Base-by-base conservation (phyloP, 169 alveolate genomes). In the Cryptosporidium meleagridis region DNA sequence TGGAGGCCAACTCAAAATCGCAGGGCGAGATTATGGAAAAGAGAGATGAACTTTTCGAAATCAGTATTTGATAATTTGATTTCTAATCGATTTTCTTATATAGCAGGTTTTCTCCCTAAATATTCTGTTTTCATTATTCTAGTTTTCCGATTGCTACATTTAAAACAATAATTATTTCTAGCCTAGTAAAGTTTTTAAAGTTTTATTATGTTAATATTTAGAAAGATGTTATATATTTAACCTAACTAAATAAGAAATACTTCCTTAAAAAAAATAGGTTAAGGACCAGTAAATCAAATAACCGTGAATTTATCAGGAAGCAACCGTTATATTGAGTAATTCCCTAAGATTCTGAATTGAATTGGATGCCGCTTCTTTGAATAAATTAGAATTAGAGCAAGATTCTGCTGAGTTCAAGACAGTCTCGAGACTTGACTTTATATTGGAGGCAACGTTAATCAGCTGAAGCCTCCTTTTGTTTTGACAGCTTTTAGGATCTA, bases 11-110 rank as follows among this genome's bases (percentile, higher is more conserved):
- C 33, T 80, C 75, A 37, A 80, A 80, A 62, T 62, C 48, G 10
- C 89, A 80, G 16, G 68, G 68, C 14, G 89, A 80, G 52, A 80
- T 45, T 26, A 26, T 80, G 31, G 89, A 80, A 45, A 67, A 58
- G 59, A 33, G 89, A 80, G 89, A 80, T 18, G 75, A 59, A 14
- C 55, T 80, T 44, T 80, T 80, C 8, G 89, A 80, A 41, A 80
- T 80, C 6, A 65, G 44, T 9, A 53, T 59, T 5, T 80, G 45
- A 62, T 29, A 1, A 26, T 26, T 55, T 21, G 9, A 16, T 21
- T 14, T 9, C 33, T 21, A 0, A n/a, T 21, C 16, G 33, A 16
- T 55, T 55, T 26, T 55, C 8, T 55, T 55, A 55, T 55, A 55
- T 21, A 55, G 29, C 23, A 55, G 29, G 35, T 23, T 21, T 26